A percentile compares a stretch with the other conserved stretches of the same genome.
These are phyloP conservation scores for Annulohypoxylon truncatum DNA, from an alignment of 2,329 filamentous ascomycete species.

Conservation along the genomic window DNA sequence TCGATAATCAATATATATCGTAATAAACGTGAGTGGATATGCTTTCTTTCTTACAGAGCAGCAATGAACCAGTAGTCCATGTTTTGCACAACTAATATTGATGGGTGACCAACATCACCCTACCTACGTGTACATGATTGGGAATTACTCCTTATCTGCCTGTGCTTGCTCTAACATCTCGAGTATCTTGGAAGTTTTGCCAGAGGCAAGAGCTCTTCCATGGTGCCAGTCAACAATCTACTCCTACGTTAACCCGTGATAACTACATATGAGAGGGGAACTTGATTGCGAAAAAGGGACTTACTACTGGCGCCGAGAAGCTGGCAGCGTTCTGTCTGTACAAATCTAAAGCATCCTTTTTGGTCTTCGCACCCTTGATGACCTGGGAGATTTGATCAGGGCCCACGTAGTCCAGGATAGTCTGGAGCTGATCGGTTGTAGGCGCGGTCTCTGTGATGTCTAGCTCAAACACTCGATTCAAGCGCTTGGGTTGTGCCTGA, in stretches of 20 bases:
- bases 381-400: constrained; percentile 68
- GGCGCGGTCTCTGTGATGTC: constrained; percentile 84
- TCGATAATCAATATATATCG: not conserved
- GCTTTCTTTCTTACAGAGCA: not conserved
- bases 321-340: constrained; percentile 75
- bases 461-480: constrained; percentile 81
- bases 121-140: not conserved
- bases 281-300: constrained; percentile 45
- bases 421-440: constrained; percentile 84
- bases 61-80: not conserved
- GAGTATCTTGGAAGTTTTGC: constrained; percentile 88
- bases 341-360: constrained; percentile 82
- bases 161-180: constrained; percentile 74
- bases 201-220: constrained; percentile 81
- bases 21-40: not conserved
- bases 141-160: constrained; percentile 44
- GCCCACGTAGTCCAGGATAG: constrained; percentile 85
- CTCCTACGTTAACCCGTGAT: constrained; percentile 41
- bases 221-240: constrained; percentile 92
- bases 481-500: constrained; percentile 71
- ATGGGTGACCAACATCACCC: not conserved
- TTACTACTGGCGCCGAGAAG: constrained; percentile 82
- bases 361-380: constrained; percentile 77
- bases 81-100: not conserved
- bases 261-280: not conserved